These are phyloP conservation scores for Russula earlei DNA, from an alignment of 768 basidiomycete species.

Conservation along the genomic window DNA sequence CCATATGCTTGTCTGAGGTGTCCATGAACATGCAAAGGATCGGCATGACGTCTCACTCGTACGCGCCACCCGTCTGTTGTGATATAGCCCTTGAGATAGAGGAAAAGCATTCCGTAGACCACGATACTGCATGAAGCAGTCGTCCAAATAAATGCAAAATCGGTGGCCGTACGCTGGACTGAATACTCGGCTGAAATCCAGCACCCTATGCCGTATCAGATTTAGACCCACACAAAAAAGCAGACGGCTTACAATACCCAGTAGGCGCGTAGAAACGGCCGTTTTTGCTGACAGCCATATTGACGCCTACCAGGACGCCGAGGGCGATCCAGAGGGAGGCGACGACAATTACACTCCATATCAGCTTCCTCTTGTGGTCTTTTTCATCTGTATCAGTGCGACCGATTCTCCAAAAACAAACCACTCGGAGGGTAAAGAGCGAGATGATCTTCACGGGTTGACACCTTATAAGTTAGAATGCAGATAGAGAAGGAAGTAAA, in stretches of 20 bases:
- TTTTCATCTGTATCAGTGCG: not conserved
- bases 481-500: not conserved
- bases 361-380: not conserved
- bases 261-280: constrained; percentile 34
- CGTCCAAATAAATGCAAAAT: constrained; percentile 44
- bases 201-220: constrained; percentile 32
- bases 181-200: constrained; percentile 35
- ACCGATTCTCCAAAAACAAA: constrained; percentile 25
- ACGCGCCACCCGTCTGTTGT: constrained; percentile 26
- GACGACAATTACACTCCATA: constrained; percentile 19
- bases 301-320: constrained; percentile 33
- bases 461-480: not conserved
- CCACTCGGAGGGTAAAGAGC: constrained; percentile 31
- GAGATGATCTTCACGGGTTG: constrained; percentile 28
- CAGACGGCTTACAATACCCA: constrained; percentile 30
- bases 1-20: not conserved
- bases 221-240: too few relatives aligned
- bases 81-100: constrained; percentile 34
- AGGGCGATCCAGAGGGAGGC: constrained; percentile 30
- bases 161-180: constrained; percentile 34
- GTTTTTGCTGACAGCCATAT: constrained; percentile 26
- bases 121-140: constrained; percentile 33
- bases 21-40: not conserved
- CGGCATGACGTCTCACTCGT: constrained; percentile 1
- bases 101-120: constrained; percentile 37